Evolutionary conservation across 2,329 filamentous ascomycete species (phyloP).

Genomic region (Fusarium brachygibbosum): DNA sequence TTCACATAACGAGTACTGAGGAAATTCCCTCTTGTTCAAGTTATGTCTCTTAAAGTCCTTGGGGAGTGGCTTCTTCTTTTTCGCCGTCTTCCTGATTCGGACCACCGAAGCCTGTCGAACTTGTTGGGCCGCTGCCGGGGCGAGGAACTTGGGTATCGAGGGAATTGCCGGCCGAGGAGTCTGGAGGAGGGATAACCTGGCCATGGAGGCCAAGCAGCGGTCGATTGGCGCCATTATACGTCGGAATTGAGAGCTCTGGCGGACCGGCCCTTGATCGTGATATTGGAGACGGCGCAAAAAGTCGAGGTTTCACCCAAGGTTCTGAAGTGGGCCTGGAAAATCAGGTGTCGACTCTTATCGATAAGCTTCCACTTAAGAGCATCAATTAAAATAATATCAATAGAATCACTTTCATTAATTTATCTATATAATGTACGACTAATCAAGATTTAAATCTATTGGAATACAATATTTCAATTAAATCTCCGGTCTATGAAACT

Average conservation of each 20-base stretch:
- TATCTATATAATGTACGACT: background rate
- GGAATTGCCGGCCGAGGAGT: slow-evolving; percentile 58
- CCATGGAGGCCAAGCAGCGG: slow-evolving; percentile 68
- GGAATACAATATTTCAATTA: background rate
- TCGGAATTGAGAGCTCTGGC: slow-evolving; percentile 48
- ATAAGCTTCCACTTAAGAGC: slow-evolving; percentile 29
- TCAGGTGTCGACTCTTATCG: slow-evolving; percentile 47
- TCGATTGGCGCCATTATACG: slow-evolving; percentile 64
- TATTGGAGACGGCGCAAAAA: slow-evolving; percentile 44
- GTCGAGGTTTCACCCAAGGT: slow-evolving; percentile 38
- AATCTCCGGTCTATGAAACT: background rate
- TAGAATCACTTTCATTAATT: background rate
- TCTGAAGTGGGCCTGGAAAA: slow-evolving; percentile 40
- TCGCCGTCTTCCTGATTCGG: slow-evolving; percentile 65
- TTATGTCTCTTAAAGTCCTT: slow-evolving; percentile 77
- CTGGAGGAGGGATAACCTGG: slow-evolving; percentile 62
- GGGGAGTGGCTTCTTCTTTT: slow-evolving; percentile 70
- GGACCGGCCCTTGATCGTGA: slow-evolving; percentile 35
- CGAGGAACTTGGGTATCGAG: slow-evolving; percentile 64
- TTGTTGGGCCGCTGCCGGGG: slow-evolving; percentile 60
- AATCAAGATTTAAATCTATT: background rate
- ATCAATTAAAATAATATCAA: background rate
- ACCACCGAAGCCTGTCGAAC: slow-evolving; percentile 58
- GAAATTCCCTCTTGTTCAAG: slow-evolving; percentile 71
- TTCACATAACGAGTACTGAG: slow-evolving; percentile 85